These are phyloP conservation scores for Cladochytrium replicatum DNA, from an alignment of 192 early-diverging fungal species.

Conservation along the genomic window DNA sequence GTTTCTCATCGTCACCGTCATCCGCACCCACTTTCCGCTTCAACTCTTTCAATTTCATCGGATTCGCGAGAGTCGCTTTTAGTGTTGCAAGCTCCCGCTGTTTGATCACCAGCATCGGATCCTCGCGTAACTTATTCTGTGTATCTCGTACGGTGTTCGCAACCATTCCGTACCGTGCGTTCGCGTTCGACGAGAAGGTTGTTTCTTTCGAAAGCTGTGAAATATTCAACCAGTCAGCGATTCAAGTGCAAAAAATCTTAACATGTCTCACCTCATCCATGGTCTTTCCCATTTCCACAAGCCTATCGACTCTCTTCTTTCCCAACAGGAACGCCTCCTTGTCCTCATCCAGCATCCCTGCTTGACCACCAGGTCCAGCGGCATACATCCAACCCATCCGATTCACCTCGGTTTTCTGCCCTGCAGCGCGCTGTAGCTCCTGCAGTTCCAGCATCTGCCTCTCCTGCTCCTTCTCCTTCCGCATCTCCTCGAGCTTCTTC, in stretches of 20 bases:
- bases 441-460: constrained; percentile 77
- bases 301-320: constrained; percentile 66
- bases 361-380: constrained; percentile 46
- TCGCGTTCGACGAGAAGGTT: constrained; percentile 9
- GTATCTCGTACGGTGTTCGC: constrained; percentile 76
- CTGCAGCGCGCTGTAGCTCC: constrained; percentile 55
- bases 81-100: constrained; percentile 72
- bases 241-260: constrained; percentile 8
- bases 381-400: constrained; percentile 96
- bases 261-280: constrained; percentile 24
- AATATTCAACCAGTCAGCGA: constrained; percentile 1
- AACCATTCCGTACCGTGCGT: constrained; percentile 31
- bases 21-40: constrained; percentile 26
- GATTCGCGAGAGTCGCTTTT: constrained; percentile 64
- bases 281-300: constrained; percentile 31
- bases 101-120: constrained; percentile 85
- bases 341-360: constrained; percentile 46
- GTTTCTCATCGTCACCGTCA: constrained; percentile 12
- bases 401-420: constrained; percentile 49
- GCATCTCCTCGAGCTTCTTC: constrained; percentile 75
- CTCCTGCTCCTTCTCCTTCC: constrained; percentile 88
- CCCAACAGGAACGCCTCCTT: constrained; percentile 87
- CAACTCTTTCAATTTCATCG: constrained; percentile 49
- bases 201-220: constrained; percentile 14
- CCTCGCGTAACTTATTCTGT: constrained; percentile 78